Conservation (phyloP, 768 basidiomycete species). For the Trametopsis cervina region DNA sequence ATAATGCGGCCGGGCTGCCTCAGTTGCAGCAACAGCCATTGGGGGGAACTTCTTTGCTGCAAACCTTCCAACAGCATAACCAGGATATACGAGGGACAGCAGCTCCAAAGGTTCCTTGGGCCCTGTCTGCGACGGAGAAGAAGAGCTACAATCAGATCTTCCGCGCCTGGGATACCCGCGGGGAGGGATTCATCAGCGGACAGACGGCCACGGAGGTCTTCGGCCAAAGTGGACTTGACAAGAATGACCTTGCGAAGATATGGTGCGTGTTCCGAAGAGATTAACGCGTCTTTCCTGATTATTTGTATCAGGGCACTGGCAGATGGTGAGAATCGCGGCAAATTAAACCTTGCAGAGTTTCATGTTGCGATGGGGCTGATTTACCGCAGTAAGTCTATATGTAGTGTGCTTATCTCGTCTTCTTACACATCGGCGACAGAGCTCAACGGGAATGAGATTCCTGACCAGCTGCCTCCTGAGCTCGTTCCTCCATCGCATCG, state of each 20-base stretch:
- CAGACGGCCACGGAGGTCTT: slow-evolving; percentile 86
- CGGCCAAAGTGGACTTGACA: slow-evolving; percentile 83
- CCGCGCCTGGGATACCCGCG: slow-evolving; percentile 85
- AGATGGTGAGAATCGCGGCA: slow-evolving; percentile 90
- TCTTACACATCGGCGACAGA: slow-evolving; percentile 34
- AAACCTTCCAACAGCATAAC: slow-evolving; percentile 85
- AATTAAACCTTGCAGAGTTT: slow-evolving; percentile 92
- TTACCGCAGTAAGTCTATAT: slow-evolving; percentile 71
- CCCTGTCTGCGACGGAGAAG: slow-evolving; percentile 82
- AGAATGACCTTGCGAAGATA: slow-evolving; percentile 87
- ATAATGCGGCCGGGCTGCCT: slow-evolving; percentile 51
- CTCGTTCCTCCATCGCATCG: slow-evolving; percentile 87
- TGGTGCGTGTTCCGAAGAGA: slow-evolving; percentile 53
- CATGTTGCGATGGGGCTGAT: slow-evolving; percentile 99
- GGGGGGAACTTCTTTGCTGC: slow-evolving; percentile 58
- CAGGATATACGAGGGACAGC: slow-evolving; percentile 61
- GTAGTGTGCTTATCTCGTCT: neutral
- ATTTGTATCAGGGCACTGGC: slow-evolving; percentile 75
- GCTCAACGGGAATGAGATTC: slow-evolving; percentile 88
- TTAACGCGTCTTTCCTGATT: neutral
- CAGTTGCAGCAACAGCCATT: slow-evolving; percentile 55
- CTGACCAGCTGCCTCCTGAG: slow-evolving; percentile 80
- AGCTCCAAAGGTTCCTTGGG: slow-evolving; percentile 76
- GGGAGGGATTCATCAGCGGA: slow-evolving; percentile 82
- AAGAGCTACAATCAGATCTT: slow-evolving; percentile 97